phyloP scores from a whole-genome alignment of 148 eudicot genomes.

The Hydrangea macrophylla region DNA sequence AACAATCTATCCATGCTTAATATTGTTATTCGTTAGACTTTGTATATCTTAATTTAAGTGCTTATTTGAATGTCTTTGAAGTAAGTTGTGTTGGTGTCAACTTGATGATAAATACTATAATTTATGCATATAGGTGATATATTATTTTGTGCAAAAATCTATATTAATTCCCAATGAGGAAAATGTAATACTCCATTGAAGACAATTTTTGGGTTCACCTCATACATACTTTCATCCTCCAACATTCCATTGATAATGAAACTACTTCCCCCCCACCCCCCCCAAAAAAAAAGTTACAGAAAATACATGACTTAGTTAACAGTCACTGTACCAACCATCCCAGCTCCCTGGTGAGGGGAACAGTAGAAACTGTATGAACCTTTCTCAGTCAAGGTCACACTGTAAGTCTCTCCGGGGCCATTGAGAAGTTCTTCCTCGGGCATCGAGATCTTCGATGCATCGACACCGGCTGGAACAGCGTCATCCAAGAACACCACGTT shows the following conservation, averaged over 20 bases:
- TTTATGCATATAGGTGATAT: too few species aligned
- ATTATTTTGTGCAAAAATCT: not conserved
- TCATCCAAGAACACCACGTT: slow-evolving; percentile 87
- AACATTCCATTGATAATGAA: not conserved
- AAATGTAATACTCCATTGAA: not conserved
- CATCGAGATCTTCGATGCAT: slow-evolving; percentile 71
- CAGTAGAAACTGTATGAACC: slow-evolving; percentile 86
- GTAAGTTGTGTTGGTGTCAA: not conserved
- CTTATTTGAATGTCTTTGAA: not conserved
- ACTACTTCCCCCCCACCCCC: not conserved
- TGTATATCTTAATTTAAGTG: not conserved
- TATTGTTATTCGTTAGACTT: not conserved
- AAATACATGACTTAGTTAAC: slow-evolving; percentile 43
- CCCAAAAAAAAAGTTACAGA: not conserved
- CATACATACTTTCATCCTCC: not conserved
- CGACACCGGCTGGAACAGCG: slow-evolving; percentile 71
- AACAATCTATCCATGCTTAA: not conserved
- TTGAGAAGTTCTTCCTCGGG: slow-evolving; percentile 64
- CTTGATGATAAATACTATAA: not conserved
- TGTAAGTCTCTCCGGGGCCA: slow-evolving; percentile 60
- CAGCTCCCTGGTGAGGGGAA: slow-evolving; percentile 95
- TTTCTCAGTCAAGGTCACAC: slow-evolving; percentile 69
- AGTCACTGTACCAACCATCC: slow-evolving; percentile 88
- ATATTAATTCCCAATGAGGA: not conserved
- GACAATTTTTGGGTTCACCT: too few species aligned